Percentiles rank a stretch among this genome's conserved stretches.
phyloP scores from a whole-genome alignment of 2,329 filamentous ascomycete genomes.

The Colletotrichum lupini region DNA sequence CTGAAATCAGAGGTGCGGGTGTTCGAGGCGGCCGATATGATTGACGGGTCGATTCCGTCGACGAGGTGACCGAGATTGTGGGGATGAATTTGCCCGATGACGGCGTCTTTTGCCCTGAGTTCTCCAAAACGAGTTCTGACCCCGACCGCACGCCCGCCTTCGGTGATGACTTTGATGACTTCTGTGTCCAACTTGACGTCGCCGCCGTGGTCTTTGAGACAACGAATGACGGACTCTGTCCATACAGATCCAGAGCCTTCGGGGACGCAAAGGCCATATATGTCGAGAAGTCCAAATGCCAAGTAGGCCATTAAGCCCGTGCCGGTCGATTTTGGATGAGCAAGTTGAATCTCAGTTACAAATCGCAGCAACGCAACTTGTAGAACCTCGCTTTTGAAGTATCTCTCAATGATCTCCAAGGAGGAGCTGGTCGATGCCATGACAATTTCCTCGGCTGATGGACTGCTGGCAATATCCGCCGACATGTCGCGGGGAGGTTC shows the following conservation, averaged over 20 bases:
- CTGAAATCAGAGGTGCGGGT: background rate
- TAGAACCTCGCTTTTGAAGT: background rate
- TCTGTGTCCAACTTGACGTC: background rate
- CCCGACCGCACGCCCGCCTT: background rate
- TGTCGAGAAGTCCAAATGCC: conserved; percentile 15
- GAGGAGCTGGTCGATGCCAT: background rate
- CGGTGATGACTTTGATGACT: background rate
- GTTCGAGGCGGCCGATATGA: background rate
- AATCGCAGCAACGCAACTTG: background rate
- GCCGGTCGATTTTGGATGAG: conserved; percentile 1
- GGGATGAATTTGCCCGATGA: background rate
- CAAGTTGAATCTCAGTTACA: conserved; percentile 3
- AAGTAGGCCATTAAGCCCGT: conserved; percentile 11
- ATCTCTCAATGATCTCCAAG: background rate
- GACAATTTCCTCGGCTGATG: background rate
- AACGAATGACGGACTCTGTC: background rate
- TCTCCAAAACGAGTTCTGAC: background rate
- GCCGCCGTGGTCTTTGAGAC: background rate
- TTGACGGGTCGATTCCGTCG: background rate
- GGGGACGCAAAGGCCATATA: background rate
- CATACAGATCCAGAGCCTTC: background rate
- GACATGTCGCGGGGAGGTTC: conserved; percentile 3
- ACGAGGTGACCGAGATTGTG: background rate
- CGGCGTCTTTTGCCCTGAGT: background rate
- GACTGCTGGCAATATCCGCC: background rate